Evolutionary conservation across 192 early-diverging fungal species (phyloP).

Genomic region (Funneliformis geosporum): DNA sequence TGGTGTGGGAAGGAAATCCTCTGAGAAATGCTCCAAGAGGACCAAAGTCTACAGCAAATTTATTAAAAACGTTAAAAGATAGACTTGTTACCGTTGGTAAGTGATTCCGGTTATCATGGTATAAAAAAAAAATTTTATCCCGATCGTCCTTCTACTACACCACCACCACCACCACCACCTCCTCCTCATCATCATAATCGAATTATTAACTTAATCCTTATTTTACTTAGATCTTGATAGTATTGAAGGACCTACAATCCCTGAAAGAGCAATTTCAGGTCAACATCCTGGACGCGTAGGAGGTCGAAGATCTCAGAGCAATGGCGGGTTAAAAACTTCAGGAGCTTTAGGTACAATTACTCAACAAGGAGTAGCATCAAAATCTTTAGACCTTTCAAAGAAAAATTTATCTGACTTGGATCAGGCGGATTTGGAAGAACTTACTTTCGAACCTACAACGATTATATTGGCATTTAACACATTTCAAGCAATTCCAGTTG

Average conservation of each 20-base stretch:
- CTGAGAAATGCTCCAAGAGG: conserved; percentile 44
- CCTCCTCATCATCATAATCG: no score
- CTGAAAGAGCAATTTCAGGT: background rate
- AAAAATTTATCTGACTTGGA: conserved; percentile 40
- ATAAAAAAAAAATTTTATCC: conserved; percentile 15
- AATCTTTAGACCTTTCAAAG: conserved; percentile 47
- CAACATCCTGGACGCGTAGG: background rate
- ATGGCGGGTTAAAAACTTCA: conserved; percentile 1
- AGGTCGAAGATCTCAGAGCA: background rate
- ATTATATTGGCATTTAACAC: conserved; percentile 39
- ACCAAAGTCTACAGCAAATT: conserved; percentile 38
- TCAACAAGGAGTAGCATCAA: conserved; percentile 25
- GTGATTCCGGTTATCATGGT: background rate
- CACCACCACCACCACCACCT: no score
- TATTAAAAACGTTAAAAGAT: conserved; percentile 49
- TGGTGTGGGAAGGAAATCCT: conserved; percentile 56
- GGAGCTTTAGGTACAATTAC: conserved; percentile 5
- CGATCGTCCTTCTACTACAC: no score
- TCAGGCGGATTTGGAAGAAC: conserved; percentile 35
- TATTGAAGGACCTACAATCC: conserved; percentile 35
- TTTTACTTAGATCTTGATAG: conserved; percentile 33
- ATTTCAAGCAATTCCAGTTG: conserved; percentile 35
- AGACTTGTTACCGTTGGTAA: conserved; percentile 37
- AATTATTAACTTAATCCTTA: background rate
- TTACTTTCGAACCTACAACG: conserved; percentile 35